These are phyloP conservation scores for Trichoderma harzianum DNA, from an alignment of 2,329 filamentous ascomycete species.

Conservation along the genomic window DNA sequence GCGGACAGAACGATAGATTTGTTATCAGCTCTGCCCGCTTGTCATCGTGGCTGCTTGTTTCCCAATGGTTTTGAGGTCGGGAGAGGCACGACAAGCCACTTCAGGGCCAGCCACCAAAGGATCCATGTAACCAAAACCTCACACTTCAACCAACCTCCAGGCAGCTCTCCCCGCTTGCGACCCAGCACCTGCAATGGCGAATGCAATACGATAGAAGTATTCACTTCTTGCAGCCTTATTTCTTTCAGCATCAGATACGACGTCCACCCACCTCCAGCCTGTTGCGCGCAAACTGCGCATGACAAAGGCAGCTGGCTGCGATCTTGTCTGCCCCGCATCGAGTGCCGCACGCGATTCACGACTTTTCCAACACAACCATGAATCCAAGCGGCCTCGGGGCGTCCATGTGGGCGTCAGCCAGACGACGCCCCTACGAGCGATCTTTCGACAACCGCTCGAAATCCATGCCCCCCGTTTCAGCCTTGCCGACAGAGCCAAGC, in stretches of 20 bases:
- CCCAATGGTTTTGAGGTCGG: background rate
- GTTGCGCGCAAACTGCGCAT: background rate
- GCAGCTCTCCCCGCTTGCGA: background rate
- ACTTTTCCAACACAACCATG: background rate
- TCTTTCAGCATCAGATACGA: background rate
- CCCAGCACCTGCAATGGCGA: background rate
- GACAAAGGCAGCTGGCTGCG: background rate
- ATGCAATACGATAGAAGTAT: background rate
- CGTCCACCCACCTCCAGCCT: background rate
- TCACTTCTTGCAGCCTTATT: background rate
- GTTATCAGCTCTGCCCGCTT: background rate
- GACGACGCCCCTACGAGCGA: background rate
- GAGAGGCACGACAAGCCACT: background rate
- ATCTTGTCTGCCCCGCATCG: background rate
- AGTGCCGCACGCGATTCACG: background rate
- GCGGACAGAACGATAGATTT: fast-evolving
- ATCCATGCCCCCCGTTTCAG: slow-evolving; percentile 18
- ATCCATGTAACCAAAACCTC: background rate
- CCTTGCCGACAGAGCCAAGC: background rate
- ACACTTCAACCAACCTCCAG: background rate
- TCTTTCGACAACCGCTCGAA: slow-evolving; percentile 17
- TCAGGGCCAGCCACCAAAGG: background rate
- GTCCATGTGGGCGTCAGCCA: slow-evolving; percentile 20
- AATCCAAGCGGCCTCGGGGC: slow-evolving; percentile 10
- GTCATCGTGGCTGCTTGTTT: background rate